These are phyloP conservation scores for Lachancea sp. DNA, from an alignment of 805 yeast species.

Conservation along the genomic window DNA sequence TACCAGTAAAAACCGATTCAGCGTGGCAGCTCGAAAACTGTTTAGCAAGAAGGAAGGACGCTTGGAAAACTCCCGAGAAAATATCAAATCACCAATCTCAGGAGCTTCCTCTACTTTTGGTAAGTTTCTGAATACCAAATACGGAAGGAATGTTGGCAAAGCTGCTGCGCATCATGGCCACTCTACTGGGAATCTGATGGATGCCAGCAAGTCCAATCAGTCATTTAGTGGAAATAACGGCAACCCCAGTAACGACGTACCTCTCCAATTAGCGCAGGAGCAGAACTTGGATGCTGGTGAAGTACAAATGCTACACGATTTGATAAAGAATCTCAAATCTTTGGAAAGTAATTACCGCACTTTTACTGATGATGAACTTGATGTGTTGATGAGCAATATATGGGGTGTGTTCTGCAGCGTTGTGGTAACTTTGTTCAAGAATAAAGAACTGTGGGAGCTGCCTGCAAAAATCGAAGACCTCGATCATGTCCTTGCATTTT, in stretches of 20 bases:
- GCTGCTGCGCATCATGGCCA: conserved; percentile 29
- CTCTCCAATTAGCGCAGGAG: conserved; percentile 11
- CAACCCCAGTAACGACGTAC: conserved; percentile 18
- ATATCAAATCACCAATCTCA: conserved; percentile 1
- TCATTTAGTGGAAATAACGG: conserved; percentile 16
- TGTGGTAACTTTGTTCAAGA: conserved; percentile 26
- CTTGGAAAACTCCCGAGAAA: conserved; percentile 5
- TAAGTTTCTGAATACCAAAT: conserved; percentile 30
- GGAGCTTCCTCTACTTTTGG: conserved; percentile 14
- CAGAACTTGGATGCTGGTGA: conserved; percentile 14
- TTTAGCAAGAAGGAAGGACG: conserved; percentile 23
- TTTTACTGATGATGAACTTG: conserved; percentile 27
- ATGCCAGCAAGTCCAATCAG: conserved; percentile 26
- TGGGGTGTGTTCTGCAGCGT: conserved; percentile 31
- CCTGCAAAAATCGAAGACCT: conserved; percentile 29
- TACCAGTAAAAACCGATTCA: conserved; percentile 11
- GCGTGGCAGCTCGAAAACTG: conserved; percentile 23
- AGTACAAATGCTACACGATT: conserved; percentile 26
- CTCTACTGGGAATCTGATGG: conserved; percentile 21
- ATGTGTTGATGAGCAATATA: conserved; percentile 26
- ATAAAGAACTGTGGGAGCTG: conserved; percentile 28
- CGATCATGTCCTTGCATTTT: conserved; percentile 20
- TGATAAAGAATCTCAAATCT: conserved; percentile 29
- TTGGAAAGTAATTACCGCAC: conserved; percentile 28
- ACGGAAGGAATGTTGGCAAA: conserved; percentile 24